These are phyloP conservation scores for Aureobasidium uvarum DNA, from an alignment of 2,329 filamentous ascomycete species.

Conservation along the genomic window DNA sequence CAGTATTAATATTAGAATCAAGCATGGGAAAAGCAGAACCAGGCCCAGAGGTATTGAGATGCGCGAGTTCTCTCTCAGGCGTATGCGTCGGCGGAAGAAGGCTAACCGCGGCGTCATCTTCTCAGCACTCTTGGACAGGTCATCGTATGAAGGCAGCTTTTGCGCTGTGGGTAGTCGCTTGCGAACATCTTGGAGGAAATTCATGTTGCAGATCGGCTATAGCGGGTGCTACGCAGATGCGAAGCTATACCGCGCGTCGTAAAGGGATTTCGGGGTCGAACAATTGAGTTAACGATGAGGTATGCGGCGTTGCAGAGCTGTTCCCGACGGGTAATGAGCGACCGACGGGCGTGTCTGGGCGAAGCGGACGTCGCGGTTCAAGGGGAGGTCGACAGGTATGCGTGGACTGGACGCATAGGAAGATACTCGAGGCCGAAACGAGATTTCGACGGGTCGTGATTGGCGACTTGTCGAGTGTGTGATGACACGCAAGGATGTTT, in stretches of 20 bases:
- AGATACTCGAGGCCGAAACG: slow-evolving; percentile 16
- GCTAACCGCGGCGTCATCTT: slow-evolving; percentile 58
- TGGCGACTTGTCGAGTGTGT: slow-evolving; percentile 1
- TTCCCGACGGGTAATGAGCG: slow-evolving; percentile 5
- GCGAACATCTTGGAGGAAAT: slow-evolving; percentile 45
- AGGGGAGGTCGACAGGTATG: slow-evolving; percentile 3
- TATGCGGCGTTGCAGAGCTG: slow-evolving; percentile 24
- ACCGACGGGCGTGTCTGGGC: not conserved
- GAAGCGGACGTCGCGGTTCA: slow-evolving; percentile 21
- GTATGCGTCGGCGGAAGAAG: slow-evolving; percentile 82
- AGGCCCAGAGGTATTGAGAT: slow-evolving; percentile 90
- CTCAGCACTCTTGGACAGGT: slow-evolving; percentile 44
- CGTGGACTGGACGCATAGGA: slow-evolving; percentile 26
- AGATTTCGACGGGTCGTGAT: slow-evolving; percentile 12
- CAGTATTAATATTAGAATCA: slow-evolving; percentile 87
- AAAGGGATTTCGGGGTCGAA: not conserved
- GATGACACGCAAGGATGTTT: slow-evolving; percentile 21
- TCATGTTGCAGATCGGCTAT: slow-evolving; percentile 38
- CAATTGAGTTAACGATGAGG: slow-evolving; percentile 5
- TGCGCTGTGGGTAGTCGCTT: slow-evolving; percentile 49
- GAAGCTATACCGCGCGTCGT: not conserved
- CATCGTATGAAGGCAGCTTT: slow-evolving; percentile 46
- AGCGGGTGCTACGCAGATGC: not conserved
- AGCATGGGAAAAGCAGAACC: slow-evolving; percentile 86
- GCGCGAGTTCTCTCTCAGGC: slow-evolving; percentile 85